phyloP scores from a whole-genome alignment of 2,329 filamentous ascomycete genomes.

The Aureobasidium sp. region DNA sequence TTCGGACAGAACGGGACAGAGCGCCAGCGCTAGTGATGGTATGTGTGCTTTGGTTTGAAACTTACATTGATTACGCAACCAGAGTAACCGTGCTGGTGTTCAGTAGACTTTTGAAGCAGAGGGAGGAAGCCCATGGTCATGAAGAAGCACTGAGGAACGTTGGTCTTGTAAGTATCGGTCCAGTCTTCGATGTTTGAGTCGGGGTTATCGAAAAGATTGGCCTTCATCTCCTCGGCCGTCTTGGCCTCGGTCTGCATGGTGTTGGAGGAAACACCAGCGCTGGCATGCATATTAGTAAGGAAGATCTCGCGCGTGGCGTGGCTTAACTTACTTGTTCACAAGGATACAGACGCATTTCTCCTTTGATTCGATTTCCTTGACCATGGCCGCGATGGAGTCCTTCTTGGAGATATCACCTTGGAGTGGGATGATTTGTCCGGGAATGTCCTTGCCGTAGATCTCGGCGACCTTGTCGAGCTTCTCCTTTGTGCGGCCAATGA shows the following conservation, averaged over 20 bases:
- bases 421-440: slow-evolving; percentile 42
- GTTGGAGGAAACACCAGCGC: slow-evolving; percentile 39
- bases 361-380: slow-evolving; percentile 37
- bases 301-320: too few species aligned
- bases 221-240: slow-evolving; percentile 36
- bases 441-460: slow-evolving; percentile 37
- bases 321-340: slow-evolving; percentile 28
- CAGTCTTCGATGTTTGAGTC: slow-evolving; percentile 38
- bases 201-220: slow-evolving; percentile 39
- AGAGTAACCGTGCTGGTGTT: slow-evolving; percentile 37
- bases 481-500: slow-evolving; percentile 41
- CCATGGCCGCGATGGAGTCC: slow-evolving; percentile 33
- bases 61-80: slow-evolving; percentile 41
- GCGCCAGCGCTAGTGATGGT: neutral
- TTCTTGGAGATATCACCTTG: slow-evolving; percentile 40
- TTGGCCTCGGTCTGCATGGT: slow-evolving; percentile 34
- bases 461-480: slow-evolving; percentile 43
- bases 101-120: slow-evolving; percentile 38
- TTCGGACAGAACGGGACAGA: too few species aligned
- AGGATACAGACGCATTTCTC: slow-evolving; percentile 42
- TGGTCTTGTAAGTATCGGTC: slow-evolving; percentile 40
- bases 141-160: slow-evolving; percentile 43
- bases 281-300: slow-evolving; percentile 19
- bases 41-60: neutral
- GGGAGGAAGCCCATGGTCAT: slow-evolving; percentile 43